A percentile compares a stretch with the other conserved stretches of the same genome.
phyloP scores from a whole-genome alignment of 495 filamentous ascomycete genomes.

The Neurospora hispaniola region DNA sequence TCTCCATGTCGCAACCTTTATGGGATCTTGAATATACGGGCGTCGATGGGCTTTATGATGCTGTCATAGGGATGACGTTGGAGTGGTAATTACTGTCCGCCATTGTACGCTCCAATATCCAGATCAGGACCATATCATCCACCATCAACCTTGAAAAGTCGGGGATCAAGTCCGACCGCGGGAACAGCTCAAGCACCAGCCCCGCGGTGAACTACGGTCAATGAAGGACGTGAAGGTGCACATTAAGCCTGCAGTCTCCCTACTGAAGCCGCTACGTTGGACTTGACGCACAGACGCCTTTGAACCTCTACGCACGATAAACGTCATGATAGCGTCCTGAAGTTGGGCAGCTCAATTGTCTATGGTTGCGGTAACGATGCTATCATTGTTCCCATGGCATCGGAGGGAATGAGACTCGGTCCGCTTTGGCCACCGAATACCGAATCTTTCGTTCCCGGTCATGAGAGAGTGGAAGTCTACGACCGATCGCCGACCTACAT shows the following conservation, averaged over 20 bases:
- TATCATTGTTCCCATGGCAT: neutral
- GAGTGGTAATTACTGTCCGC: neutral
- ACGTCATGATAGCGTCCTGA: neutral
- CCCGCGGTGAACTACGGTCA: no score
- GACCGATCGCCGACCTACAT: neutral
- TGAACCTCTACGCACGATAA: neutral
- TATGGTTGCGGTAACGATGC: neutral
- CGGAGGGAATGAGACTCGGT: neutral
- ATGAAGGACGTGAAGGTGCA: neutral
- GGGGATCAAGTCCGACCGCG: neutral
- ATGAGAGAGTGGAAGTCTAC: neutral
- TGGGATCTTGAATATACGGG: neutral
- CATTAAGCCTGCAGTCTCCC: neutral
- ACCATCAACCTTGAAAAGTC: neutral
- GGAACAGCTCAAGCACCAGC: neutral
- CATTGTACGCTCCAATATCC: neutral
- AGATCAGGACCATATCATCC: neutral
- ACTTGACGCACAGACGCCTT: neutral
- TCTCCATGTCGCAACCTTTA: no score
- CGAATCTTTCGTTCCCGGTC: neutral
- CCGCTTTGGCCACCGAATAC: neutral
- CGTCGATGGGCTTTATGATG: neutral
- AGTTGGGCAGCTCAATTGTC: neutral
- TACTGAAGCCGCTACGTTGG: neutral
- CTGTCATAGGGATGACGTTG: neutral